Evolutionary conservation across 768 basidiomycete genomes (phyloP).

Genomic region (Lentinula boryana): DNA sequence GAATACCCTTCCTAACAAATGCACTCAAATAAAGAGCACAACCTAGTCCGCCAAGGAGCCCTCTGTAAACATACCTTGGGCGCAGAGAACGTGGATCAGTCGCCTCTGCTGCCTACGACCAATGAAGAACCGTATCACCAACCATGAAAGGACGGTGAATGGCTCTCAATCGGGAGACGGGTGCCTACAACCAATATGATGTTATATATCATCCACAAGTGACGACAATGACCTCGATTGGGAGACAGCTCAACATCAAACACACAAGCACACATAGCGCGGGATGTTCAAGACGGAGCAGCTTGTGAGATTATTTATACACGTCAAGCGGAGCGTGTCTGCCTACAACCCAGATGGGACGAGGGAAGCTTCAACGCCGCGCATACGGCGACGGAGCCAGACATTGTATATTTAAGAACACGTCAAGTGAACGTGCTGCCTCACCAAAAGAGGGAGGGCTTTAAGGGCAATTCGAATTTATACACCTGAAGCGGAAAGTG

Average conservation of each 20-base stretch:
- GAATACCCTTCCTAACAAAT: not conserved
- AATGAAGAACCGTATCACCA: not conserved
- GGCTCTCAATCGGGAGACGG: not conserved
- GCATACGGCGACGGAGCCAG: not conserved
- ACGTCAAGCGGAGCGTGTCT: slow-evolving; percentile 4
- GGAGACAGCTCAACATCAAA: slow-evolving; percentile 1
- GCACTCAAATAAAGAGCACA: not conserved
- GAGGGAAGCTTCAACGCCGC: not conserved
- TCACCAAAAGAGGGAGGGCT: not conserved
- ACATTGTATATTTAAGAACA: not conserved
- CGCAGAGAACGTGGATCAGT: slow-evolving; percentile 3
- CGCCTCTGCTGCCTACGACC: slow-evolving; percentile 3
- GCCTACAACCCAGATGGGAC: not conserved
- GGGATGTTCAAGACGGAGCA: not conserved
- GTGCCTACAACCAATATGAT: not conserved
- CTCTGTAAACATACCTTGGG: not conserved
- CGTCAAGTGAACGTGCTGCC: slow-evolving; percentile 4
- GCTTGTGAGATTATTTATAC: not conserved
- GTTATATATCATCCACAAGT: not conserved
- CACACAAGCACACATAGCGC: not conserved
- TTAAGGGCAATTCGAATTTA: not conserved
- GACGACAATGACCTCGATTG: not conserved
- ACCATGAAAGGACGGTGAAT: no score
- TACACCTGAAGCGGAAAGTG: slow-evolving; percentile 3
- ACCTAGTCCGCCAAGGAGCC: not conserved